These are phyloP conservation scores for Gliomastix tumulicola DNA, from an alignment of 2,329 filamentous ascomycete genomes.

Conservation along the genomic window DNA sequence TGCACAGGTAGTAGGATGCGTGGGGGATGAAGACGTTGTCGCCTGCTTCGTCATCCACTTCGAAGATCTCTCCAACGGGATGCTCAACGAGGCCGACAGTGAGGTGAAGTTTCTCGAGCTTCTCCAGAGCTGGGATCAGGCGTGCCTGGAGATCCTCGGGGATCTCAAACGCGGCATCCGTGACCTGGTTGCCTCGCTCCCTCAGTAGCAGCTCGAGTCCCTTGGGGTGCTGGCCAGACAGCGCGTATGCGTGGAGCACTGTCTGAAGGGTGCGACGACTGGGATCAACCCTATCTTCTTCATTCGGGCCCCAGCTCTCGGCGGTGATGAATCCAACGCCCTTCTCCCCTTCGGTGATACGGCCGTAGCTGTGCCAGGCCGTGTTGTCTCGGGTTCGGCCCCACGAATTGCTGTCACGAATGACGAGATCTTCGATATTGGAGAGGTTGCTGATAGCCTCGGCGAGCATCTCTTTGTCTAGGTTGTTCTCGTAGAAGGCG, in stretches of 20 bases:
- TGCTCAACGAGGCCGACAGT: background rate
- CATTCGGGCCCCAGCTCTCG: slow-evolving; percentile 19
- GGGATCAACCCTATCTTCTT: too few species aligned
- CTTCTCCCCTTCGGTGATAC: slow-evolving; percentile 17
- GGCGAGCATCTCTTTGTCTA: slow-evolving; percentile 44
- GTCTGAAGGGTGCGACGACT: slow-evolving; percentile 8
- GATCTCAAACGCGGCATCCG: slow-evolving; percentile 20
- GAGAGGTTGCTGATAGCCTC: slow-evolving; percentile 47
- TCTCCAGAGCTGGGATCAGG: slow-evolving; percentile 31
- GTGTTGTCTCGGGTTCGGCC: slow-evolving; percentile 39
- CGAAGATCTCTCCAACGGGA: background rate
- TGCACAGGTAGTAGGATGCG: slow-evolving; percentile 12
- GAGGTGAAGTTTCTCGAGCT: slow-evolving; percentile 35
- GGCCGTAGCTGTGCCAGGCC: slow-evolving; percentile 50
- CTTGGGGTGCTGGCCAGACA: slow-evolving; percentile 32
- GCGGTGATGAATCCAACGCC: background rate
- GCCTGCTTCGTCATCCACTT: background rate
- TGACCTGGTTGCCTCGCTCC: slow-evolving; percentile 17
- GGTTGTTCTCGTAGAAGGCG: slow-evolving; percentile 26
- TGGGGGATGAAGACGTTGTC: slow-evolving; percentile 12
- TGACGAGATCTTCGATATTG: slow-evolving; percentile 47
- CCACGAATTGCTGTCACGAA: slow-evolving; percentile 50
- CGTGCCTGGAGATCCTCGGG: slow-evolving; percentile 23
- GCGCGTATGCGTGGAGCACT: slow-evolving; percentile 31
- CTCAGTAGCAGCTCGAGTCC: slow-evolving; percentile 42